Evolutionary conservation across 78 protist genomes (phyloP), one percentile per base, ranked within the genome.

Genomic region (slime mould (Dictyostelium discoideum)): DNA sequence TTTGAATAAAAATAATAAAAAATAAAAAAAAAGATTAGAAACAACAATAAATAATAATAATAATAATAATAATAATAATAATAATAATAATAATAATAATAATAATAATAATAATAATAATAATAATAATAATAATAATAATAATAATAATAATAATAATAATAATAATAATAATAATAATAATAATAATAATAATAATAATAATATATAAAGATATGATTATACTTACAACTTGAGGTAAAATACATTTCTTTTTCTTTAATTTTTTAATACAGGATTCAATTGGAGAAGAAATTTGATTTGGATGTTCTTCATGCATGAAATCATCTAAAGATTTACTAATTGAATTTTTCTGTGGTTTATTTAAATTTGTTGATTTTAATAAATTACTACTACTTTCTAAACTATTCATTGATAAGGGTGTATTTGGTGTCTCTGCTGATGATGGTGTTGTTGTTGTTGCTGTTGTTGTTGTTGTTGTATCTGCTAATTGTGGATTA

Each of bases 151-250:
- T 11, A 11, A 50, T 50, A 50, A 11, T 11, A 11, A 50, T 50
- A 50, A 11, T 44, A 44, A 44, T 44, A 44, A 44, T 44, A 44
- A 44, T 44, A 44, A 44, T 44, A 9, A 44, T 44, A 44, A 44
- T 44, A 9, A 44, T 44, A 44, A 44, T 44, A 9, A 44, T 26
- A 13, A 4, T 24, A 10, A 26, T 18, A n/a, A 39, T 16, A 8
- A 8, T 39, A 14, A 60, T 54, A 32, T 32, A 26, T 46, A 46
- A 46, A 10, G 73, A 8, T 32, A 32, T 50, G 8, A 40, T 11
- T 67, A 32, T 32, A 65, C 81, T 67, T 89, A 89, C 88, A 72
- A 90, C 81, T 72, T 90, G 95, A 48, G 95, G 95, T 72, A 90
- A 72, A 48, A 90, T 90, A 72, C 95, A 80, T 82, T 90, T 90